These are phyloP conservation scores for Lichtheimia corymbifera DNA, from an alignment of 371 early-diverging fungal species.

Conservation along the genomic window DNA sequence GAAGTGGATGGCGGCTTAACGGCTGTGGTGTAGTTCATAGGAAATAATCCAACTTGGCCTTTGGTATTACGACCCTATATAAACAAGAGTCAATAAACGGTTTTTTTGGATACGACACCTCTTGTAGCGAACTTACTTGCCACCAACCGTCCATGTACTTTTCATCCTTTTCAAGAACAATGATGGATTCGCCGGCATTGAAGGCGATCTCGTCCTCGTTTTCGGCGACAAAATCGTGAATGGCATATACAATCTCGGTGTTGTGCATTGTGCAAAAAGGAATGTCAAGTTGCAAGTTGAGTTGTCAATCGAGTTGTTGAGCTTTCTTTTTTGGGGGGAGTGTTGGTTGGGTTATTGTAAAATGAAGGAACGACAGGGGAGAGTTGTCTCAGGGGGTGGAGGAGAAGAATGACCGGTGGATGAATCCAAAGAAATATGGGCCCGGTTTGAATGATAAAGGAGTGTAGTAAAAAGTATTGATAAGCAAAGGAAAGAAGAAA, in stretches of 20 bases:
- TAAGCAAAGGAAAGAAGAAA: too few species aligned
- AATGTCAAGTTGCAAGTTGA: not conserved
- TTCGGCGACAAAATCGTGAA: conserved; percentile 71
- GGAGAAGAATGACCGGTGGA: too few species aligned
- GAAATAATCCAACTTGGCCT: conserved; percentile 70
- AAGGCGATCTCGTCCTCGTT: conserved; percentile 83
- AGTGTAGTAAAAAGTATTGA: too few species aligned
- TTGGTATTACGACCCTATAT: conserved; percentile 61
- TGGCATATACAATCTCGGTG: conserved; percentile 61
- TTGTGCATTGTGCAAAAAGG: not conserved
- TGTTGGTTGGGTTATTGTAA: too few species aligned
- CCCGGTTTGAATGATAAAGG: too few species aligned
- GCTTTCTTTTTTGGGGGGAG: too few species aligned
- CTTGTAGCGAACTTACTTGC: conserved; percentile 62
- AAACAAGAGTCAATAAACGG: not conserved
- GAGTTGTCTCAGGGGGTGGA: too few species aligned
- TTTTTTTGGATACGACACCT: not conserved
- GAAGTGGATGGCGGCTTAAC: conserved; percentile 11
- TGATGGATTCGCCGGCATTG: conserved; percentile 70
- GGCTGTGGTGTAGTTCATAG: conserved; percentile 61
- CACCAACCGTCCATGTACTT: conserved; percentile 87
- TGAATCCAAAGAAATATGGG: too few species aligned
- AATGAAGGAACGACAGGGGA: not conserved
- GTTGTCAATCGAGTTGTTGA: too few species aligned
- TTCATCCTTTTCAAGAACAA: conserved; percentile 80